Conservation (phyloP, 1,284 basidiomycete species). For the Thecaphora thlaspeos region DNA sequence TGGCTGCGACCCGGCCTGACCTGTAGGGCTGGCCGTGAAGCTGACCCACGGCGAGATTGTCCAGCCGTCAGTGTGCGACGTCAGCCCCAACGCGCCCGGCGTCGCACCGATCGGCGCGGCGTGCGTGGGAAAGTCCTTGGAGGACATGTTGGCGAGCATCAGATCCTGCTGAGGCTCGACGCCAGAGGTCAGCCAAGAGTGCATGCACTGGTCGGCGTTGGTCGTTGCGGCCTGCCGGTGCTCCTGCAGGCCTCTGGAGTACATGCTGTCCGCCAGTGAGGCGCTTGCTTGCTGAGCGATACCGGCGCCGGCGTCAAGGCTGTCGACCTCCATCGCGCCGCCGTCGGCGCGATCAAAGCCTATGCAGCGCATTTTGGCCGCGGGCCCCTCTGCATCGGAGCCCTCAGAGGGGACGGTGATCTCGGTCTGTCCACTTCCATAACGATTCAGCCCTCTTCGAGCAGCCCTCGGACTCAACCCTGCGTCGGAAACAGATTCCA, state of each 20-base stretch:
- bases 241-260: conserved; percentile 9
- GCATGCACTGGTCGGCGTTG: conserved; percentile 6
- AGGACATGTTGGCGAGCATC: conserved; percentile 14
- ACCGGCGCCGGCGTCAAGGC: too few relatives aligned
- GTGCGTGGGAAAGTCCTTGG: conserved; percentile 10
- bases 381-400: conserved; percentile 10
- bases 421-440: conserved; percentile 28
- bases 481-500: conserved; percentile 4
- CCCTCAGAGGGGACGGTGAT: conserved; percentile 20
- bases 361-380: conserved; percentile 2
- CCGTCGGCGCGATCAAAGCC: not conserved
- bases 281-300: not conserved
- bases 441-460: conserved; percentile 14
- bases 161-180: conserved; percentile 15
- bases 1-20: too few relatives aligned
- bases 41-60: conserved; percentile 39
- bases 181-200: conserved; percentile 16
- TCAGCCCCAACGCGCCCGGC: conserved; percentile 20
- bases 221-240: not conserved
- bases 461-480: conserved; percentile 10
- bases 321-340: conserved; percentile 7
- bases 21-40: conserved; percentile 17
- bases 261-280: conserved; percentile 18
- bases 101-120: conserved; percentile 22
- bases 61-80: conserved; percentile 24